Evolutionary conservation across 140 eudicot species (phyloP).

Genomic region (Oenanthe javanica): DNA sequence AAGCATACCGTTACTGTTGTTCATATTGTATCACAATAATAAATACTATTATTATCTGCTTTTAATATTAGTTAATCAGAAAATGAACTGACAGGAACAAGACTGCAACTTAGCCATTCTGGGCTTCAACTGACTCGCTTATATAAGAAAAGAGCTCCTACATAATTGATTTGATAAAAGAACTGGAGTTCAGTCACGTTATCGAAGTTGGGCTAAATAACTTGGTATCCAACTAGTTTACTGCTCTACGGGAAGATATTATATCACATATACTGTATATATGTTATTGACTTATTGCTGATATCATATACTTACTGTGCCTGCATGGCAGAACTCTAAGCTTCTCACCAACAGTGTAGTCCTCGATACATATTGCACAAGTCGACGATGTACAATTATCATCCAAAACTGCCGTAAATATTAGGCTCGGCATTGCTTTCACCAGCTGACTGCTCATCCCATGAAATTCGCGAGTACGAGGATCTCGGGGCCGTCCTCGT

Average conservation of each 20-base stretch:
- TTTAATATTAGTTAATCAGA: neutral
- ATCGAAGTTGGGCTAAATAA: neutral
- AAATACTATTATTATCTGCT: neutral
- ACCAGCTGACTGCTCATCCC: conserved; percentile 94
- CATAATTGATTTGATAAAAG: neutral
- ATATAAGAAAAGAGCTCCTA: neutral
- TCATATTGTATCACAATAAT: neutral
- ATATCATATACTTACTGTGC: conserved; percentile 66
- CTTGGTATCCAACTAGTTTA: neutral
- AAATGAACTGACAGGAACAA: neutral
- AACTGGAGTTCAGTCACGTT: neutral
- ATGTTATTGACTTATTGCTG: neutral
- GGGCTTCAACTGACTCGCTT: neutral
- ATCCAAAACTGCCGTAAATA: conserved; percentile 82
- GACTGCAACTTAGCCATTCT: neutral
- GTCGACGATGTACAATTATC: conserved; percentile 82
- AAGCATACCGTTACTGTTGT: neutral
- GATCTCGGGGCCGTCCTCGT: conserved; percentile 63
- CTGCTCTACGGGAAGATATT: neutral
- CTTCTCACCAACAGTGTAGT: conserved; percentile 77
- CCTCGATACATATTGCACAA: conserved; percentile 95
- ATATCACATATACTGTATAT: neutral
- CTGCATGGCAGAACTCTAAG: conserved; percentile 86
- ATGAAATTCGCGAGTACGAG: conserved; percentile 77
- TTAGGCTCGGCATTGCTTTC: conserved; percentile 84